These are phyloP conservation scores for Didymella lethalis DNA, from an alignment of 2,329 filamentous ascomycete genomes.

Conservation along the genomic window DNA sequence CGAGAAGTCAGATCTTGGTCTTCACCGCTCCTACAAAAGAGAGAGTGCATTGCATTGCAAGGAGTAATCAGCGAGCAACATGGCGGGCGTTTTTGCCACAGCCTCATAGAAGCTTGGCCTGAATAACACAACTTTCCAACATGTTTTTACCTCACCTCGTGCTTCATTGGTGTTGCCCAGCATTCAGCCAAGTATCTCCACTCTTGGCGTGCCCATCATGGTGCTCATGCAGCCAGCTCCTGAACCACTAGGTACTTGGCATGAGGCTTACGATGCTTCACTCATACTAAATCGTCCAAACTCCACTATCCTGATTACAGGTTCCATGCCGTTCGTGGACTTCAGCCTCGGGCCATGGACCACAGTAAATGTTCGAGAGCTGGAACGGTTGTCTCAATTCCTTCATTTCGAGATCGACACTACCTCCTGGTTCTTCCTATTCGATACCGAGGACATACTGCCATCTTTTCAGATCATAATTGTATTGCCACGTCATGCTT, in stretches of 20 bases:
- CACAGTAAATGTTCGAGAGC: background rate
- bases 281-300: background rate
- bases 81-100: background rate
- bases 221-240: constrained; percentile 8
- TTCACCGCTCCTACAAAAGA: background rate
- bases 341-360: background rate
- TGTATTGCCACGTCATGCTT: background rate
- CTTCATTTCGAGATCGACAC: background rate
- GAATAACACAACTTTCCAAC: background rate
- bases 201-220: constrained; percentile 15
- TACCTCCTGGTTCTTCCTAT: background rate
- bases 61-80: background rate
- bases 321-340: background rate
- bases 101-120: too few species aligned
- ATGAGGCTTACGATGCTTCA: background rate
- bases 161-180: background rate
- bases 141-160: too few species aligned
- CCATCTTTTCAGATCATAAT: background rate
- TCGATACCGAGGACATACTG: constrained; percentile 1
- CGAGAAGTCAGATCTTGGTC: background rate
- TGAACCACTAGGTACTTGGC: background rate
- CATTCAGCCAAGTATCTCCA: constrained; percentile 10
- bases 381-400: background rate
- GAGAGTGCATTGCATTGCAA: constrained; percentile 1
- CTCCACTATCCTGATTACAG: background rate